These are phyloP conservation scores for Alloascoidea hylecoeti DNA, from an alignment of 805 yeast species.

Conservation along the genomic window DNA sequence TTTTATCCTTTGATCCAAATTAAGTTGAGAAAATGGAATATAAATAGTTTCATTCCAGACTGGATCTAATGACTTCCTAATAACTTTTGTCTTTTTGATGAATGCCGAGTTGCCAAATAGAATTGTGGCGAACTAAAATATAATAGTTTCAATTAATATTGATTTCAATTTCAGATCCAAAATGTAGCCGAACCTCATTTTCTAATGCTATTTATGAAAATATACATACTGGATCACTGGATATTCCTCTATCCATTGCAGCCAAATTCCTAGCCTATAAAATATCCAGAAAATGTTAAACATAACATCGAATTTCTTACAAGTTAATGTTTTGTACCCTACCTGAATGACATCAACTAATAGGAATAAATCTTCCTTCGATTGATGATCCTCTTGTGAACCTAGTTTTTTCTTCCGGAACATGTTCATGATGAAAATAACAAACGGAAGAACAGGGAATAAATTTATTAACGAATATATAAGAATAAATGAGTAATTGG, in stretches of 20 bases:
- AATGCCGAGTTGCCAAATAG: slow-evolving; percentile 13
- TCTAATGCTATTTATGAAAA: too few relatives aligned
- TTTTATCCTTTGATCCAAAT: slow-evolving; percentile 6
- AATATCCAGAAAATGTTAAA: neutral
- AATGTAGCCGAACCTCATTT: too few relatives aligned
- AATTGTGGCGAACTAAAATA: slow-evolving; percentile 10
- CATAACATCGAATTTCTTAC: neutral
- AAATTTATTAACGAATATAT: too few relatives aligned
- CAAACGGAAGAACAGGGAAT: too few relatives aligned
- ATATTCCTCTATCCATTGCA: slow-evolving; percentile 7
- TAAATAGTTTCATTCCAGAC: slow-evolving; percentile 58
- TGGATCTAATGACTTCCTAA: slow-evolving; percentile 59
- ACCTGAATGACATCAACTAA: neutral
- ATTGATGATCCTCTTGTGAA: too few relatives aligned
- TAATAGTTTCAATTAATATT: neutral
- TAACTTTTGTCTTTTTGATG: slow-evolving; percentile 37
- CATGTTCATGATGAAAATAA: too few relatives aligned
- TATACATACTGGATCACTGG: slow-evolving; percentile 9
- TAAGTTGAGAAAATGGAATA: slow-evolving; percentile 24
- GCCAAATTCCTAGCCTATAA: slow-evolving; percentile 8
- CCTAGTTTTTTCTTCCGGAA: too few relatives aligned
- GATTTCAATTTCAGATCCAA: too few relatives aligned
- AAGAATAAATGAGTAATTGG: too few relatives aligned
- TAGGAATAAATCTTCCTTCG: slow-evolving; percentile 1
- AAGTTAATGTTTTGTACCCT: neutral